phyloP scores from a whole-genome alignment of 2,329 filamentous ascomycete species.

The Calonectria fujianensis region DNA sequence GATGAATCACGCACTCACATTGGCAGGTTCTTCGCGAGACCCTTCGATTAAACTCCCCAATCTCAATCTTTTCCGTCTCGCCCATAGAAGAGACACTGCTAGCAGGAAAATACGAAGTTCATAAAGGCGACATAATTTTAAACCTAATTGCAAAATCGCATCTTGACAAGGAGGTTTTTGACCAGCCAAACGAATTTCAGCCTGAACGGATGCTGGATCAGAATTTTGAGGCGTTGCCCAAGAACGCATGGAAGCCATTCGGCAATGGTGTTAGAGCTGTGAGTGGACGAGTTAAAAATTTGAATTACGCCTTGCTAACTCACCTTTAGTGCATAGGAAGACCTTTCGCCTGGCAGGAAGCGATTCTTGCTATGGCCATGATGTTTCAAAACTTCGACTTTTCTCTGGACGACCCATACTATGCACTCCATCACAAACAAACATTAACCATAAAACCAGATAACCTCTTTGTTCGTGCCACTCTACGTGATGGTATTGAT shows the following conservation, averaged over 20 bases:
- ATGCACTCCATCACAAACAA: background rate
- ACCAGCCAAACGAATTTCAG: background rate
- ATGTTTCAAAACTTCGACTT: constrained; percentile 19
- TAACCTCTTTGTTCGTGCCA: background rate
- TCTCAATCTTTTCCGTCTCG: background rate
- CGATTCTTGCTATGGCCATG: constrained; percentile 6
- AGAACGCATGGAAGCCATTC: constrained; percentile 15
- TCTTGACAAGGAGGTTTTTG: background rate
- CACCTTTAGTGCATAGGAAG: background rate
- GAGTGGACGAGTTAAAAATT: background rate
- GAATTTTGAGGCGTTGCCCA: constrained; percentile 9
- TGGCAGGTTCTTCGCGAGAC: constrained; percentile 6
- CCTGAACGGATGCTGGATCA: background rate
- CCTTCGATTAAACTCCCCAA: background rate
- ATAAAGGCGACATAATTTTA: background rate
- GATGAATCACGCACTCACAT: background rate
- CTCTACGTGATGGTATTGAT: background rate
- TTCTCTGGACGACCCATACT: background rate
- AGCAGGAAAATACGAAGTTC: background rate
- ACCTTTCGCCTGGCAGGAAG: constrained; percentile 15
- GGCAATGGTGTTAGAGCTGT: constrained; percentile 3
- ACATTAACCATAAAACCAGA: constrained; percentile 7
- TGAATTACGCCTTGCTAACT: background rate
- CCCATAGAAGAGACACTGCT: background rate
- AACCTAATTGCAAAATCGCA: background rate